Base-by-base conservation (phyloP, 257 asterid species). In the Penstemon davidsonii region DNA sequence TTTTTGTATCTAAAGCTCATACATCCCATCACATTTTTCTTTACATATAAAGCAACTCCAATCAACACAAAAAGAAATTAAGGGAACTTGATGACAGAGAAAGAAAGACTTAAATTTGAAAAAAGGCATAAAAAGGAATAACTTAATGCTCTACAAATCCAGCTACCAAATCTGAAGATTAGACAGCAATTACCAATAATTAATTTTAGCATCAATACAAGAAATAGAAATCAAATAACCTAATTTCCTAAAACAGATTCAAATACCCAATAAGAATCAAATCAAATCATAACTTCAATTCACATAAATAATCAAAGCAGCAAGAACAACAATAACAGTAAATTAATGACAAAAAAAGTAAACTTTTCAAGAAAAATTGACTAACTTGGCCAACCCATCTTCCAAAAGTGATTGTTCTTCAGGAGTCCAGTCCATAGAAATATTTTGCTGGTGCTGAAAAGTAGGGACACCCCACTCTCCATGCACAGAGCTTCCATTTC, bases 351-450 rank as follows among this genome's bases (percentile, higher is more conserved):
- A 58, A 38, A 64, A 63, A 70, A 2, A 8, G n/a, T 71, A 45
- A 3, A 4, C 8, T 13, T 37, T 5, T 12, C 4, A 46, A 5
- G 39, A 38, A 36, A 56, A 59, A 52, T 10, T 3, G 2, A 68
- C 92, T 83, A 18, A 92, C 98, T 85, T 62, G 56, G 72, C 69
- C 76, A 89, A 73, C 37, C 91, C 91, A 38, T 87, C 92, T 33
- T 92, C 98, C 66, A 92, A 62, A 0, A 75, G 56, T 11, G 81
- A 70, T 68, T 92, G 98, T 62, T 92, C 98, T 33, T 92, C 96
- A 10, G 80, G 88, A 13, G 89, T 89, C 98, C 98, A 92, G 37
- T 92, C 96, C 96, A 84, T 82, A 55, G 96, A 83, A 61, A 92
- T 80, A 25, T 82, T 84, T 70, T 85, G 92, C 76, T 87, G 86